These are phyloP conservation scores for Aspergillus thermomutatus DNA, from an alignment of 2,329 filamentous ascomycete species.

Conservation along the genomic window DNA sequence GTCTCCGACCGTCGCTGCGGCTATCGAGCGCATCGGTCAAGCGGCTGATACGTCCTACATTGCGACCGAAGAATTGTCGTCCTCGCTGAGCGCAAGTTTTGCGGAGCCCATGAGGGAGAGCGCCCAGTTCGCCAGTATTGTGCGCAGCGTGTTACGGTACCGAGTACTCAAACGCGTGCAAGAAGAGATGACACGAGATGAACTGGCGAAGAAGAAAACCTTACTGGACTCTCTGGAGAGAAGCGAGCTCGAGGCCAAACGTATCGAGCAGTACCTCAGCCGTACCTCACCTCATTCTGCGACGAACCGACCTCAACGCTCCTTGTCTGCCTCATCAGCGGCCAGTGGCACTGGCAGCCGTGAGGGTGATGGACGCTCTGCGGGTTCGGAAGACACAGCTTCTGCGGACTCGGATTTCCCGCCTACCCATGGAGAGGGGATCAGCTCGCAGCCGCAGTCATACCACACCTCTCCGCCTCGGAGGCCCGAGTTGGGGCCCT, in stretches of 20 bases:
- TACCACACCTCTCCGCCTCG: conserved; percentile 62
- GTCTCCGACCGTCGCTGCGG: conserved; percentile 79
- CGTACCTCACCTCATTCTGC: conserved; percentile 49
- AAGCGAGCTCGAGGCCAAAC: conserved; percentile 86
- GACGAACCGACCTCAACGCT: conserved; percentile 58
- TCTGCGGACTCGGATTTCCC: conserved; percentile 97
- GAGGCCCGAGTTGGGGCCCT: conserved; percentile 31
- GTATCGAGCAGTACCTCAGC: conserved; percentile 89
- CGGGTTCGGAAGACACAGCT: conserved; percentile 69
- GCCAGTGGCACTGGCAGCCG: conserved; percentile 40
- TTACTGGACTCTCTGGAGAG: conserved; percentile 85
- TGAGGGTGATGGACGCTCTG: conserved; percentile 49
- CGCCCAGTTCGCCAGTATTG: conserved; percentile 93
- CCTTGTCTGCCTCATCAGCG: conserved; percentile 56
- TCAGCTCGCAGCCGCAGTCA: conserved; percentile 61
- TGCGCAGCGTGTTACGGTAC: conserved; percentile 83
- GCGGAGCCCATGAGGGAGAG: conserved; percentile 98
- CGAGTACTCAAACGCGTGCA: conserved; percentile 91
- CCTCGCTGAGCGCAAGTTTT: conserved; percentile 85
- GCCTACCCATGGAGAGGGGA: conserved; percentile 73
- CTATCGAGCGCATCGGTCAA: conserved; percentile 91
- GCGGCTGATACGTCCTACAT: conserved; percentile 96
- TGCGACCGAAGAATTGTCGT: conserved; percentile 85
- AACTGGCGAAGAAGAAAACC: conserved; percentile 79
- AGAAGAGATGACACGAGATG: conserved; percentile 94